phyloP scores from a whole-genome alignment of 2,329 filamentous ascomycete species.

The Aspergillus floridensis region DNA sequence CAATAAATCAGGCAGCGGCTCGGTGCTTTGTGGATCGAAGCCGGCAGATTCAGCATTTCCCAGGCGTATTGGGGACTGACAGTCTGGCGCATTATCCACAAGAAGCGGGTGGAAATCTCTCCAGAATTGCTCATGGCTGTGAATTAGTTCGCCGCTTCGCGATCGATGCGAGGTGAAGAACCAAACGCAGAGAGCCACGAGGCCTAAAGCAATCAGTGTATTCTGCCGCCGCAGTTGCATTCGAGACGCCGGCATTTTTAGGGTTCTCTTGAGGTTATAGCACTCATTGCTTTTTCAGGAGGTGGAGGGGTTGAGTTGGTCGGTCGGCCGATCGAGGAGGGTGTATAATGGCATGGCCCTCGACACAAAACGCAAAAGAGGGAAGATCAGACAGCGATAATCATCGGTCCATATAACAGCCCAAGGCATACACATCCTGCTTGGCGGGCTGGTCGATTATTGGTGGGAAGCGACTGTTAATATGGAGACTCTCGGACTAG shows the following conservation, averaged over 20 bases:
- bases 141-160: neutral
- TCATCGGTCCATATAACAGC: neutral
- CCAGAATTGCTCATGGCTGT: conserved; percentile 25
- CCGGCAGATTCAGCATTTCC: conserved; percentile 18
- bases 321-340: neutral
- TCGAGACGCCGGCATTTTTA: neutral
- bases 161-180: neutral
- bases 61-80: conserved; percentile 20
- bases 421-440: neutral
- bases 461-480: neutral
- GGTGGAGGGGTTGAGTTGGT: neutral
- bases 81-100: conserved; percentile 22
- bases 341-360: neutral
- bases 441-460: neutral
- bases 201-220: neutral
- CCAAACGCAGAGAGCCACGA: conserved; percentile 1
- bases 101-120: conserved; percentile 28
- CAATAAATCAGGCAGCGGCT: conserved; percentile 28
- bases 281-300: neutral
- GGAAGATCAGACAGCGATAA: no score
- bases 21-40: conserved; percentile 23
- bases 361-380: neutral
- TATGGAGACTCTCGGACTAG: neutral
- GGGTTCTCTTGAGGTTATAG: neutral
- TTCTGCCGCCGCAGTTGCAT: conserved; percentile 1